Evolutionary conservation across 139 green algal genomes (phyloP).

Genomic region (Astrephomene gubernaculifera): DNA sequence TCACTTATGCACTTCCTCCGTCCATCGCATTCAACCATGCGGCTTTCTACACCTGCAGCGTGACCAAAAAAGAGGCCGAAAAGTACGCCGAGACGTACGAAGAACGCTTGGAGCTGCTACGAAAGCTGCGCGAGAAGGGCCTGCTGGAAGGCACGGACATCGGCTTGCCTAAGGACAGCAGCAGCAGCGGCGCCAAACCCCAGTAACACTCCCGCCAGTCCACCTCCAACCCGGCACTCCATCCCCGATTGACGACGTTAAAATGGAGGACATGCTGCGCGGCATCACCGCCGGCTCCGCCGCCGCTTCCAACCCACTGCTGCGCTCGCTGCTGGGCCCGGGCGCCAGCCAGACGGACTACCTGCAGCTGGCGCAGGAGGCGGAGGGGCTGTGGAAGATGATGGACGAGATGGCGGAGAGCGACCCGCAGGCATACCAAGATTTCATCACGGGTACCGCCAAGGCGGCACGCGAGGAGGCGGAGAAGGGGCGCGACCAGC

Average conservation of each 20-base stretch:
- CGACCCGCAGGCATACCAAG: conserved; percentile 6
- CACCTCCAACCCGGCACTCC: not conserved
- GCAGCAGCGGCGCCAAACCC: not conserved
- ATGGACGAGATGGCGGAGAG: conserved; percentile 27
- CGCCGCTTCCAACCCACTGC: conserved; percentile 35
- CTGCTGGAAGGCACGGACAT: not conserved
- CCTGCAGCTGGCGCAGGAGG: not conserved
- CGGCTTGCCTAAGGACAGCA: not conserved
- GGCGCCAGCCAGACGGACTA: conserved; percentile 4
- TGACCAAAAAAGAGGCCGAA: conserved; percentile 41
- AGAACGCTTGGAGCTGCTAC: conserved; percentile 18
- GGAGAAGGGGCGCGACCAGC: not conserved
- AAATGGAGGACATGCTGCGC: conserved; percentile 28
- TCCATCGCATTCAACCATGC: no score
- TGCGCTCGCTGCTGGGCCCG: conserved; percentile 14
- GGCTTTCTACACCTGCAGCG: not conserved
- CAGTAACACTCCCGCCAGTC: not conserved
- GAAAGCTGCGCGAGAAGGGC: conserved; percentile 15
- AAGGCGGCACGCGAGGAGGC: conserved; percentile 17
- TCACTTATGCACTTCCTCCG: no score
- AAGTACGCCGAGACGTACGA: not conserved
- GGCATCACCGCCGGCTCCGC: conserved; percentile 19
- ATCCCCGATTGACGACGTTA: no score
- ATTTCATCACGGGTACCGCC: not conserved
- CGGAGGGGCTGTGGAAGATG: conserved; percentile 23